Conservation (phyloP, 805 yeast genomes). For the Cyberlindnera sargentensis region DNA sequence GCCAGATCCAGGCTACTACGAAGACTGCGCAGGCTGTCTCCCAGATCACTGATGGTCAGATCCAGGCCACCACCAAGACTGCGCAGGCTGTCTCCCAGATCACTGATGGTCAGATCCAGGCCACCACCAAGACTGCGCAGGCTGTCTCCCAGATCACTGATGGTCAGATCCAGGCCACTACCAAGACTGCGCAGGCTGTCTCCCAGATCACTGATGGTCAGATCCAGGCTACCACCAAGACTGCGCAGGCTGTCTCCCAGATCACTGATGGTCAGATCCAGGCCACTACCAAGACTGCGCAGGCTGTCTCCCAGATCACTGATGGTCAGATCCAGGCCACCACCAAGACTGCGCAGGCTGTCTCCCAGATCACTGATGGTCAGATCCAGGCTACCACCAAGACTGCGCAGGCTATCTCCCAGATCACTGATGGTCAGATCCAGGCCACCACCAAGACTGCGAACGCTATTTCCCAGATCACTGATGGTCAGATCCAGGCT, state of each 20-base stretch:
- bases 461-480: constrained; percentile 22
- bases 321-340: constrained; percentile 22
- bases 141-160: constrained; percentile 1
- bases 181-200: constrained; percentile 25
- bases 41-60: constrained; percentile 42
- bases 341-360: constrained; percentile 4
- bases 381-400: constrained; percentile 1
- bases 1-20: constrained; percentile 49
- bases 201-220: constrained; percentile 43
- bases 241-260: constrained; percentile 21
- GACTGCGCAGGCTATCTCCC: constrained; percentile 30
- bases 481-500: constrained; percentile 52
- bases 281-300: constrained; percentile 32
- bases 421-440: constrained; percentile 42
- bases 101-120: constrained; percentile 38
- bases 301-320: constrained; percentile 17
- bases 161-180: constrained; percentile 1
- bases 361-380: neutral
- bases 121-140: constrained; percentile 5
- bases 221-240: constrained; percentile 19
- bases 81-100: constrained; percentile 32
- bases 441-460: constrained; percentile 9
- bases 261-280: constrained; percentile 48
- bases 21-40: constrained; percentile 26
- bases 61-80: constrained; percentile 15